Percentiles rank a stretch among this genome's conserved stretches.
Conservation (phyloP, 192 early-diverging fungal species). For the Dimargaris cristalligena region DNA sequence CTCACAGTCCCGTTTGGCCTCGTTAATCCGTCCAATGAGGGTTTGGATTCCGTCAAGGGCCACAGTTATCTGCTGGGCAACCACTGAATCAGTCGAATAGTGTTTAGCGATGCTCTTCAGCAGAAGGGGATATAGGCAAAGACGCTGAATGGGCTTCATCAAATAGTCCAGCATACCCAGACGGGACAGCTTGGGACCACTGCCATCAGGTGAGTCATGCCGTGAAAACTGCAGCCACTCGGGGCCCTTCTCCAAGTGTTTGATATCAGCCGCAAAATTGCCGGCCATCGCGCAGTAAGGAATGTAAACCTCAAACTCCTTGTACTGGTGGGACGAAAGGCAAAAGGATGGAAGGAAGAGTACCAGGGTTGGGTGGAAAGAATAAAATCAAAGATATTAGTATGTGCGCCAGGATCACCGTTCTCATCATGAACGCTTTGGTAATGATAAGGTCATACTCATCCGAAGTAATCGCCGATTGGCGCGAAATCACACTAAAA, state of each 20-base stretch:
- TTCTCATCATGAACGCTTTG: too few species aligned
- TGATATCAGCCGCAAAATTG: not conserved
- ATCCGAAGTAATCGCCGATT: too few species aligned
- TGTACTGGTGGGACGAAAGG: too few species aligned
- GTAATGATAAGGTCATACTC: too few species aligned
- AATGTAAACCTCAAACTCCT: not conserved
- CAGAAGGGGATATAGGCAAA: slow-evolving; percentile 8
- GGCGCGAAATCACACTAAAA: too few species aligned
- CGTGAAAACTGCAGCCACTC: slow-evolving; percentile 1
- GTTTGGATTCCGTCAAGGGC: not conserved
- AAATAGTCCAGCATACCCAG: slow-evolving; percentile 1
- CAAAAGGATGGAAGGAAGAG: too few species aligned
- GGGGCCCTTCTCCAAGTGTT: not conserved
- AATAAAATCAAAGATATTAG: too few species aligned
- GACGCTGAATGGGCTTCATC: slow-evolving; percentile 9
- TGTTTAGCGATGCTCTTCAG: not conserved
- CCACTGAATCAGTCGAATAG: not conserved
- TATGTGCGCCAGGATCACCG: too few species aligned
- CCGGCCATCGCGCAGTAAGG: slow-evolving; percentile 1
- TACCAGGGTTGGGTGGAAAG: too few species aligned
- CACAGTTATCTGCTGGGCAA: not conserved
- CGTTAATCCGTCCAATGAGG: not conserved
- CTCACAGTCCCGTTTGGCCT: slow-evolving; percentile 1
- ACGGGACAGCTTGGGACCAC: not conserved
- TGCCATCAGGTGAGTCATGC: not conserved